These are phyloP conservation scores for Bisporella sp. DNA, from an alignment of 2,329 filamentous ascomycete genomes.

Conservation along the genomic window DNA sequence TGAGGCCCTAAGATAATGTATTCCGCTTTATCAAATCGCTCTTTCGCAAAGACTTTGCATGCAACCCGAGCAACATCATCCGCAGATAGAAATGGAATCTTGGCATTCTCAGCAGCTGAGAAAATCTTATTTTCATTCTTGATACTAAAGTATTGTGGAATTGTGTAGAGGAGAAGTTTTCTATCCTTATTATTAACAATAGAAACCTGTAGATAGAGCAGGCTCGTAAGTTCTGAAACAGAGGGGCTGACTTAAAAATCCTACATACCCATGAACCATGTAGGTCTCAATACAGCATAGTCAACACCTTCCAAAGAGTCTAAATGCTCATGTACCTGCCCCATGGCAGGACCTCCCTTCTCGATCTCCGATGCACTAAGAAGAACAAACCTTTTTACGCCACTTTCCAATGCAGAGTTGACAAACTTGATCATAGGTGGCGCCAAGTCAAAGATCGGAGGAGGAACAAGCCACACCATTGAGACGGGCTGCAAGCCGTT, in stretches of 20 bases:
- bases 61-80: not conserved
- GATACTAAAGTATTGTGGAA: conserved; percentile 6
- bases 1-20: too few species aligned
- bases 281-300: conserved; percentile 38
- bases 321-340: conserved; percentile 33
- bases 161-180: too few species aligned
- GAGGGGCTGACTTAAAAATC: too few species aligned
- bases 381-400: conserved; percentile 38
- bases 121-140: conserved; percentile 31
- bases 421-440: conserved; percentile 34
- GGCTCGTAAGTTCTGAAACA: conserved; percentile 25
- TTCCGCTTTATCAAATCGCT: too few species aligned
- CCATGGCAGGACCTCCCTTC: conserved; percentile 30
- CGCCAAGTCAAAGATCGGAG: conserved; percentile 27
- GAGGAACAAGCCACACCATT: conserved; percentile 34
- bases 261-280: conserved; percentile 43
- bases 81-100: not conserved
- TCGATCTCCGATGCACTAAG: conserved; percentile 32
- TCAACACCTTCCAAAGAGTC: conserved; percentile 30
- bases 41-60: too few species aligned
- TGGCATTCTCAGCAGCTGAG: conserved; percentile 35
- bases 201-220: too few species aligned
- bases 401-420: conserved; percentile 30
- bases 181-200: too few species aligned
- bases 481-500: conserved; percentile 23